A percentile compares a stretch with the other conserved stretches of the same genome.
phyloP scores from a whole-genome alignment of 305 asterid genomes.

The Solanum chacoense region DNA sequence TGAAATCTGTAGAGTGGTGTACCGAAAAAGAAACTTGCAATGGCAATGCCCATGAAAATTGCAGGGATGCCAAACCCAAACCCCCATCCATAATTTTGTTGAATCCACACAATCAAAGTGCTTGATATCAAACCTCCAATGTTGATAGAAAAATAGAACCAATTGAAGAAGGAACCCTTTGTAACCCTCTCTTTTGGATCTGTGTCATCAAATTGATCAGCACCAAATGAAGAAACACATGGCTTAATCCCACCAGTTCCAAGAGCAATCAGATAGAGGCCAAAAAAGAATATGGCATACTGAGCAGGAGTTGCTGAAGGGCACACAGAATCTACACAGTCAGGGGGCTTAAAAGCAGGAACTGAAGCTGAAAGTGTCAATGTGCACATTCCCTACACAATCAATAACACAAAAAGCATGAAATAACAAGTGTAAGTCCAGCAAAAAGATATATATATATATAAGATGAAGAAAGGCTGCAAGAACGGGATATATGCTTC shows the following conservation, averaged over 20 bases:
- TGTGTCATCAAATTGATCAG: not conserved
- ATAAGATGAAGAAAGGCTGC: not conserved
- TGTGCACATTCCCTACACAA: not conserved
- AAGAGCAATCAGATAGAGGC: not conserved
- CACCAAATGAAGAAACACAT: not conserved
- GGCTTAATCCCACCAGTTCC: not conserved
- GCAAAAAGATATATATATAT: not conserved
- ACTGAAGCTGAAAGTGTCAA: not conserved
- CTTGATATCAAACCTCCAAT: not conserved
- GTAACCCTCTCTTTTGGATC: not conserved
- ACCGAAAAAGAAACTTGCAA: not conserved
- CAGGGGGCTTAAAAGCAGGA: not conserved
- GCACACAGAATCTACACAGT: not conserved
- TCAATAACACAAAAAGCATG: not conserved
- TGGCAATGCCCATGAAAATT: not conserved
- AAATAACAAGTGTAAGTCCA: no score
- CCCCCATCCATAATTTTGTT: not conserved
- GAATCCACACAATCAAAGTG: not conserved
- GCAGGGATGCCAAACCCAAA: not conserved
- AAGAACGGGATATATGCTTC: not conserved
- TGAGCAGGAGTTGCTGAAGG: not conserved
- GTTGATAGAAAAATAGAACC: not conserved
- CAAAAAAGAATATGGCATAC: not conserved
- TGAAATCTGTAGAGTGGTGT: not conserved
- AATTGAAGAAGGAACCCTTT: not conserved